Percentiles rank a stretch among this genome's conserved stretches.
Evolutionary conservation across 2,329 filamentous ascomycete genomes (phyloP).

Genomic region (Aspergillus pseudoglaucus): DNA sequence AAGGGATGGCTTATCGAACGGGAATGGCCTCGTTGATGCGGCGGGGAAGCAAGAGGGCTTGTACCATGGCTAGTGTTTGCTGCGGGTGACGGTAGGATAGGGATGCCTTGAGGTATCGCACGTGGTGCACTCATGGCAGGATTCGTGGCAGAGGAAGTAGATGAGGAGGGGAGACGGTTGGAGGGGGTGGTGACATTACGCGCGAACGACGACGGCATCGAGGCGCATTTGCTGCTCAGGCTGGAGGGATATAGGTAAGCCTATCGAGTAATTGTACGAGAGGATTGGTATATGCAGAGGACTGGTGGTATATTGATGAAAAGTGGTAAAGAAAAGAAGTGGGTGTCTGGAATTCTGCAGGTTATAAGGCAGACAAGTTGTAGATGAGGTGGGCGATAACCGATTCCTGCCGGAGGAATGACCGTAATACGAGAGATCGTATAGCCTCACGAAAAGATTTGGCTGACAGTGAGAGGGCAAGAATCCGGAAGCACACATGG

Average conservation of each 20-base stretch:
- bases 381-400: background rate
- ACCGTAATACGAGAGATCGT: conserved; percentile 2
- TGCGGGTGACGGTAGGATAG: conserved; percentile 8
- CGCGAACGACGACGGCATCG: conserved; percentile 33
- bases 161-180: conserved; percentile 14
- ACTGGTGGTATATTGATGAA: background rate
- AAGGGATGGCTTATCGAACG: conserved; percentile 78
- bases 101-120: conserved; percentile 19
- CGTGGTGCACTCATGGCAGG: conserved; percentile 15
- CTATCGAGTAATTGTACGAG: no score
- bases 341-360: background rate
- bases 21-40: conserved; percentile 39
- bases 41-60: conserved; percentile 11
- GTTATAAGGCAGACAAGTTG: background rate
- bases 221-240: conserved; percentile 18
- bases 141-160: conserved; percentile 11
- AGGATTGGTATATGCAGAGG: no score
- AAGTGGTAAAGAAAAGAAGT: background rate
- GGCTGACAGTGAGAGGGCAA: background rate
- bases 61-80: conserved; percentile 10
- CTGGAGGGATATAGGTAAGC: no score
- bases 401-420: background rate
- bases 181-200: conserved; percentile 25
- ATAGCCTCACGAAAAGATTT: conserved; percentile 1
- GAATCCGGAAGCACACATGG: background rate